phyloP scores from a whole-genome alignment of 2,329 filamentous ascomycete species.

The Colletotrichum sp. region DNA sequence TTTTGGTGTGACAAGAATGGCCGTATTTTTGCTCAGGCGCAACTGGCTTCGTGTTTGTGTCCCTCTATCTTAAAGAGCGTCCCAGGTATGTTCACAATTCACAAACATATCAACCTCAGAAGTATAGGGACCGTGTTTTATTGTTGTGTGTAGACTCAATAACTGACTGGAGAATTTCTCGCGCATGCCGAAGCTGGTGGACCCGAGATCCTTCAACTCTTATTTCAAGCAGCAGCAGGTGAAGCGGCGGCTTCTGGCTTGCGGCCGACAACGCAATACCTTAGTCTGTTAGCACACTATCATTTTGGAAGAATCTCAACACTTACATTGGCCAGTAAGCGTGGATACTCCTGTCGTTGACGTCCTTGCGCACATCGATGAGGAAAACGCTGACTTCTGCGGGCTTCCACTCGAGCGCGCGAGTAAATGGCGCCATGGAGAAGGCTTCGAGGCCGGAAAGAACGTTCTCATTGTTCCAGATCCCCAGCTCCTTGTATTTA shows the following conservation, averaged over 20 bases:
- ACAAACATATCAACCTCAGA: background rate
- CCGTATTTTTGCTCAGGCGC: too few species aligned
- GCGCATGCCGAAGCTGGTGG: background rate
- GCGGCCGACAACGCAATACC: background rate
- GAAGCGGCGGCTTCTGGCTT: background rate
- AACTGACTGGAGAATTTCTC: too few species aligned
- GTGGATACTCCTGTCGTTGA: background rate
- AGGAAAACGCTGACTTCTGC: background rate
- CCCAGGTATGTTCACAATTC: background rate
- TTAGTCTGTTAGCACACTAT: background rate
- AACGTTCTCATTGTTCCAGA: background rate
- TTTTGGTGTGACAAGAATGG: accelerated
- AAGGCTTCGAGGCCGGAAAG: background rate
- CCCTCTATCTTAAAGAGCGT: too few species aligned
- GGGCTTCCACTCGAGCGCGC: background rate
- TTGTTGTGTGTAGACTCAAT: background rate
- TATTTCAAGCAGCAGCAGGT: background rate
- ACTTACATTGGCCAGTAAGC: background rate
- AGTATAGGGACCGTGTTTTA: background rate
- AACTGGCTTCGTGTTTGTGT: background rate
- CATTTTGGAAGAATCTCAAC: background rate
- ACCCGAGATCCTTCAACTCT: background rate
- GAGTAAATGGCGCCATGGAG: background rate
- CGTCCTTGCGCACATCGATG: background rate
- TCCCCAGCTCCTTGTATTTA: background rate